These are phyloP conservation scores for Claviceps sp. DNA, from an alignment of 2,329 filamentous ascomycete genomes.

Conservation along the genomic window DNA sequence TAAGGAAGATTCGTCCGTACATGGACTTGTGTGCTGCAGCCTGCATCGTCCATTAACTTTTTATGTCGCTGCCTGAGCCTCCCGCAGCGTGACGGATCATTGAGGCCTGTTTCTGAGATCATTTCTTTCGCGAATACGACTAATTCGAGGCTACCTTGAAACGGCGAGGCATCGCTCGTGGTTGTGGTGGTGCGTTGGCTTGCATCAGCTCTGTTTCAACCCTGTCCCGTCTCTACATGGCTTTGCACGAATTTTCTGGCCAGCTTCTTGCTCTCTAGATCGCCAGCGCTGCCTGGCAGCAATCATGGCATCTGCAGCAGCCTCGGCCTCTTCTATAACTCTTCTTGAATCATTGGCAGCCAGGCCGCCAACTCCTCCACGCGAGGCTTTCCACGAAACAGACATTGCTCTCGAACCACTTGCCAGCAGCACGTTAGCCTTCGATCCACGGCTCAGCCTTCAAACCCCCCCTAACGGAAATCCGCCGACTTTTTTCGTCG, in stretches of 20 bases:
- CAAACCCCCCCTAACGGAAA: constrained; percentile 39
- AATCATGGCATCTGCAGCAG: constrained; percentile 29
- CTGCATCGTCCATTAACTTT: too few relatives aligned
- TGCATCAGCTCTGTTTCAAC: not conserved
- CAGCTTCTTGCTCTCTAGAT: constrained; percentile 22
- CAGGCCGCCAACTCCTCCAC: constrained; percentile 56
- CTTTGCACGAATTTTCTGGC: constrained; percentile 3
- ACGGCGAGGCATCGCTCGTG: not conserved
- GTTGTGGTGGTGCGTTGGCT: not conserved
- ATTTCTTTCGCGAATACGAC: not conserved
- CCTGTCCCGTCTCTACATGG: constrained; percentile 2
- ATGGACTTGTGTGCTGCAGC: too few relatives aligned
- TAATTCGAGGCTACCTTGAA: not conserved
- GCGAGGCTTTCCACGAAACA: constrained; percentile 31
- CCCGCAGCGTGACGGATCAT: not conserved
- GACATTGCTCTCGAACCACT: constrained; percentile 22
- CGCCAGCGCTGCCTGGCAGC: constrained; percentile 24
- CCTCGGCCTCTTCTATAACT: constrained; percentile 18
- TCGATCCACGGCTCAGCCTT: constrained; percentile 23
- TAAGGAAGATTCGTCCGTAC: too few relatives aligned
- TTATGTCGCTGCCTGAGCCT: too few relatives aligned
- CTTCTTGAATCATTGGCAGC: constrained; percentile 39
- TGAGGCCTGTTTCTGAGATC: not conserved
- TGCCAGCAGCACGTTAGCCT: constrained; percentile 21
- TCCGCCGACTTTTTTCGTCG: constrained; percentile 29